A percentile compares a stretch with the other conserved stretches of the same genome.
phyloP scores from a whole-genome alignment of 495 filamentous ascomycete genomes.

The Neurospora tetrasperma region DNA sequence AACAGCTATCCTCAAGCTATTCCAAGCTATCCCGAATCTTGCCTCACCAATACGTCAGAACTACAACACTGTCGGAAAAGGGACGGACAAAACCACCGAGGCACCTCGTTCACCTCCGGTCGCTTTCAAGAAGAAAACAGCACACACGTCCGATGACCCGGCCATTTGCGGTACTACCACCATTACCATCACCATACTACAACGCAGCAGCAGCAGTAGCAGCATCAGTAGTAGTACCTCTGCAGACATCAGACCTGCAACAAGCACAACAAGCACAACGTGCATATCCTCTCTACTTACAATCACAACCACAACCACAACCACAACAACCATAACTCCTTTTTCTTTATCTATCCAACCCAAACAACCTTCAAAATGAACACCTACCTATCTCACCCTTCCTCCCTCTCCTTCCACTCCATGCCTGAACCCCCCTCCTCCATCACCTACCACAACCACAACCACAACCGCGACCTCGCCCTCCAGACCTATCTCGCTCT shows the following conservation, averaged over 20 bases:
- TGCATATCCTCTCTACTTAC: background rate
- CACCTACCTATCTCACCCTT: background rate
- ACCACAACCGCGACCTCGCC: constrained; percentile 33
- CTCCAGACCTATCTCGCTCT: constrained; percentile 47
- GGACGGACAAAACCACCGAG: background rate
- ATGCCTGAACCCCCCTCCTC: constrained; percentile 13
- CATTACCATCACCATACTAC: background rate
- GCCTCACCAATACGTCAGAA: background rate
- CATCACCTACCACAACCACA: constrained; percentile 7
- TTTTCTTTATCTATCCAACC: background rate
- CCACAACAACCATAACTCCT: background rate
- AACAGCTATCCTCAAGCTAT: background rate
- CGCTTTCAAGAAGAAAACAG: background rate
- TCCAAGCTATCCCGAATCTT: background rate
- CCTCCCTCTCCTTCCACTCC: background rate
- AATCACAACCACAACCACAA: background rate
- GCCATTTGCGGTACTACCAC: constrained; percentile 5
- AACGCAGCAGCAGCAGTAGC: background rate
- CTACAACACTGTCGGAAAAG: background rate
- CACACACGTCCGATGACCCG: constrained; percentile 12
- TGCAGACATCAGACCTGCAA: constrained; percentile 1
- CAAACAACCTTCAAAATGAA: background rate
- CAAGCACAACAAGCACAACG: background rate
- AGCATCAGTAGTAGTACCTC: background rate
- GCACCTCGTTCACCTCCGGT: background rate